Evolutionary conservation across 805 yeast species (phyloP).

Genomic region (Wickerhamomyces pijperi): DNA sequence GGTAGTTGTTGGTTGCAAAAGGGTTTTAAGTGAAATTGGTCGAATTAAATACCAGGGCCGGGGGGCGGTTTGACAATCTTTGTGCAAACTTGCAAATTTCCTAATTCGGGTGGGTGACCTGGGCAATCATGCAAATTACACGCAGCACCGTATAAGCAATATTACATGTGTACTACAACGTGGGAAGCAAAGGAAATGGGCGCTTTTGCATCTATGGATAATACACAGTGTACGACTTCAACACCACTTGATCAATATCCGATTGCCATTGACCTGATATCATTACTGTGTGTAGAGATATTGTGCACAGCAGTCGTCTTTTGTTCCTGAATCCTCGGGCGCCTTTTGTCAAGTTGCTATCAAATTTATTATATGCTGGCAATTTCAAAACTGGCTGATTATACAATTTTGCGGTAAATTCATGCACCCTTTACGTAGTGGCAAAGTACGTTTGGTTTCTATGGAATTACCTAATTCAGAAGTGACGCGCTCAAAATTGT

Average conservation of each 20-base stretch:
- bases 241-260: too few relatives aligned
- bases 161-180: background rate
- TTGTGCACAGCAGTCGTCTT: too few relatives aligned
- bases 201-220: too few relatives aligned
- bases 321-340: too few relatives aligned
- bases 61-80: background rate
- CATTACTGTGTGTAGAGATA: too few relatives aligned
- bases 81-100: background rate
- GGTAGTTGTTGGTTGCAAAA: too few relatives aligned
- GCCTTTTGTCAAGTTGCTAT: too few relatives aligned
- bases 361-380: too few relatives aligned
- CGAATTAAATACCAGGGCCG: background rate
- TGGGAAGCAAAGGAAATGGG: background rate
- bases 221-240: too few relatives aligned
- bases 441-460: background rate
- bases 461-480: background rate
- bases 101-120: background rate
- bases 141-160: background rate
- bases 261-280: too few relatives aligned
- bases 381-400: too few relatives aligned
- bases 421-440: background rate
- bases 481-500: background rate
- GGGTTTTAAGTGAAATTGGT: background rate
- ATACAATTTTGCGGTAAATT: too few relatives aligned
- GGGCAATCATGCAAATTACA: background rate